These are phyloP conservation scores for Silene latifolia DNA, from an alignment of 148 eudicot genomes.

Conservation along the genomic window DNA sequence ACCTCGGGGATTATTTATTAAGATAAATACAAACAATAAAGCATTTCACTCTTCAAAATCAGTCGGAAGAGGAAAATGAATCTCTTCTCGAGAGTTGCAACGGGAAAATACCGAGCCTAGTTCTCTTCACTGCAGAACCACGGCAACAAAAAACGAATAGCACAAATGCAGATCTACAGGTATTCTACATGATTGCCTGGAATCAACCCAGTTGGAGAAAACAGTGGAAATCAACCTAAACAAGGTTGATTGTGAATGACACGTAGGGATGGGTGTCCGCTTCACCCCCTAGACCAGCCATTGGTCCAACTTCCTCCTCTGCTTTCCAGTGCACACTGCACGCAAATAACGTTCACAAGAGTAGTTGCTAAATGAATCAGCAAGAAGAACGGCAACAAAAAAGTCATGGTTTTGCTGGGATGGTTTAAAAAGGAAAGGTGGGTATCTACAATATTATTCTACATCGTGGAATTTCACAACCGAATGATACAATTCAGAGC, in stretches of 20 bases:
- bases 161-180: slow-evolving; percentile 22
- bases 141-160: slow-evolving; percentile 14
- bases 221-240: slow-evolving; percentile 29
- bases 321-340: slow-evolving; percentile 79
- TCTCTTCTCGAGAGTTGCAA: neutral
- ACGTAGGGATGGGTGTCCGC: slow-evolving; percentile 81
- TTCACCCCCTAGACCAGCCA: slow-evolving; percentile 78
- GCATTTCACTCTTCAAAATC: slow-evolving; percentile 5
- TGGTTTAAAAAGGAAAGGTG: neutral
- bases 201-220: slow-evolving; percentile 15
- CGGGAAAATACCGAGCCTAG: slow-evolving; percentile 10
- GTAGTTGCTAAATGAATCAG: slow-evolving; percentile 1
- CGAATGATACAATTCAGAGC: neutral
- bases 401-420: neutral
- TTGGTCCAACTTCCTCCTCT: slow-evolving; percentile 65
- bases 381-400: neutral
- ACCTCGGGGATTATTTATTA: slow-evolving; percentile 25
- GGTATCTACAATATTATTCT: neutral
- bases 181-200: slow-evolving; percentile 19
- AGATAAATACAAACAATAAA: slow-evolving; percentile 26
- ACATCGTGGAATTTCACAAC: neutral
- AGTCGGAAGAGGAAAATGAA: slow-evolving; percentile 16
- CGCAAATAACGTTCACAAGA: slow-evolving; percentile 14
- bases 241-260: slow-evolving; percentile 83
- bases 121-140: slow-evolving; percentile 17